These are phyloP conservation scores for Halophytophthora polymorphica DNA, from an alignment of 352 stramenopile genomes.

Conservation along the genomic window DNA sequence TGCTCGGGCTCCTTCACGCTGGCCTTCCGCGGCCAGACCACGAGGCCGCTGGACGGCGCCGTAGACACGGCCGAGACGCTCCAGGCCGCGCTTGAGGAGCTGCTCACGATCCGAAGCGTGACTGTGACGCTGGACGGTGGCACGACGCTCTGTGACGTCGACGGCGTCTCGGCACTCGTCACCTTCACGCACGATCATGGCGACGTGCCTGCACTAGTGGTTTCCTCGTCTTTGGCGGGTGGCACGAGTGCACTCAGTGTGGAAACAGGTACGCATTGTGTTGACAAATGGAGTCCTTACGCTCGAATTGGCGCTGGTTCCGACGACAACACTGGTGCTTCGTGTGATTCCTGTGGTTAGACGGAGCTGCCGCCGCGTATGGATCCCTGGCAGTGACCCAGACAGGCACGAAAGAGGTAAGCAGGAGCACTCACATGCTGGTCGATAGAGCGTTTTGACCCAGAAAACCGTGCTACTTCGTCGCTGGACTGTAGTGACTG, in stretches of 20 bases:
- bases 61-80: constrained; percentile 45
- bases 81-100: constrained; percentile 39
- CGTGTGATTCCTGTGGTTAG: constrained; percentile 9
- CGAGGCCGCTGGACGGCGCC: constrained; percentile 32
- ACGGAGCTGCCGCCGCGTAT: constrained; percentile 31
- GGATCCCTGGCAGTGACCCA: constrained; percentile 30
- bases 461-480: not conserved
- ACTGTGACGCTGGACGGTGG: constrained; percentile 45
- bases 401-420: constrained; percentile 63
- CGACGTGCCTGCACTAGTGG: constrained; percentile 49
- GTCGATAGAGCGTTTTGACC: too few species aligned
- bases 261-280: constrained; percentile 23
- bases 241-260: constrained; percentile 35
- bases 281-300: too few species aligned
- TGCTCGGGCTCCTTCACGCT: constrained; percentile 68
- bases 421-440: too few species aligned
- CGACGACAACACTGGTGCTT: not conserved
- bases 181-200: constrained; percentile 73
- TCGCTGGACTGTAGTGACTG: constrained; percentile 40
- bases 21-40: constrained; percentile 54
- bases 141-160: constrained; percentile 37
- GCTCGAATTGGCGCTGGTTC: not conserved
- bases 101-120: constrained; percentile 54
- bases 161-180: constrained; percentile 57
- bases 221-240: constrained; percentile 23